Percentiles rank a stretch among this genome's conserved stretches.
phyloP scores from a whole-genome alignment of 768 basidiomycete genomes.

The Nevesoporus exiguus region DNA sequence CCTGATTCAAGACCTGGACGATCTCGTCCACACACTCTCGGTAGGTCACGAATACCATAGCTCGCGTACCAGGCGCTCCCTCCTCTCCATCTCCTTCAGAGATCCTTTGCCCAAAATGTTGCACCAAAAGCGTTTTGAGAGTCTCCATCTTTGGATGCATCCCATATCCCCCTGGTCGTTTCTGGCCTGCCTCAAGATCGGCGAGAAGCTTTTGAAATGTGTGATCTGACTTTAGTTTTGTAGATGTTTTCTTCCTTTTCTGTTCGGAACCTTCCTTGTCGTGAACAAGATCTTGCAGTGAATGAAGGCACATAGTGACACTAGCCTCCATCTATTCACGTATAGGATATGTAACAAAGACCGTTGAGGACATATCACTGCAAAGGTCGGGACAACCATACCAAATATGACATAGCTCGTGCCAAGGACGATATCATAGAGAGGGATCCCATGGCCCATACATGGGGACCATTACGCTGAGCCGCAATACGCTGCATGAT shows the following conservation, averaged over 20 bases:
- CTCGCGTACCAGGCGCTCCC: conserved; percentile 48
- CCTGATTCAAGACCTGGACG: conserved; percentile 70
- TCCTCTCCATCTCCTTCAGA: conserved; percentile 41
- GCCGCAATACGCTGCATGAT: conserved; percentile 37
- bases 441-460: conserved; percentile 52
- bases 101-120: conserved; percentile 58
- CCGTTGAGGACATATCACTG: neutral
- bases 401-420: conserved; percentile 85
- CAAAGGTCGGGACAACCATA: conserved; percentile 35
- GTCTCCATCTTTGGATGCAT: conserved; percentile 93
- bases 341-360: neutral
- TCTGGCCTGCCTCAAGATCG: conserved; percentile 61
- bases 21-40: conserved; percentile 91
- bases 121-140: conserved; percentile 66
- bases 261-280: conserved; percentile 31
- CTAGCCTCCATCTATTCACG: conserved; percentile 73
- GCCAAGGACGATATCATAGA: conserved; percentile 59
- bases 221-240: conserved; percentile 49
- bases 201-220: conserved; percentile 62
- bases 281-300: conserved; percentile 50
- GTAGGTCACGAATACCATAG: conserved; percentile 95
- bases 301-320: conserved; percentile 70
- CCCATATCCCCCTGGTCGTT: conserved; percentile 44
- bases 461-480: conserved; percentile 33
- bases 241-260: conserved; percentile 38